Base-by-base conservation (phyloP, 371 early-diverging fungal species). In the Rhizomucor miehei region DNA sequence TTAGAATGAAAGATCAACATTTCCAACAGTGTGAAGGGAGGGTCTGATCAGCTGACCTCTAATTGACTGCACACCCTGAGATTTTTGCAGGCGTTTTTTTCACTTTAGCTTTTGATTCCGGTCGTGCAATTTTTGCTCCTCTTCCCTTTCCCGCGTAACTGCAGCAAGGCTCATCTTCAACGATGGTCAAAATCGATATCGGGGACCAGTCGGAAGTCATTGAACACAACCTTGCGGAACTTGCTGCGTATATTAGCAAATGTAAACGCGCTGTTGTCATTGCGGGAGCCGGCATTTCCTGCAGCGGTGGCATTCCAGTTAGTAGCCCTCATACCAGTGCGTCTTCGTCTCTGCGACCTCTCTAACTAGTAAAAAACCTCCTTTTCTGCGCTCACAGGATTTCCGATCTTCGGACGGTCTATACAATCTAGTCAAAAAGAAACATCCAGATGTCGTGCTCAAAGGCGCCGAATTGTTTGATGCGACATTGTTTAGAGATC, bases 391-490 rank as follows among this genome's bases (percentile, higher is more conserved):
- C 29, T 5, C 8, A 29, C 70, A 89, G 89, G 93, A 93, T 63
- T 93, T 93, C 62, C 87, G 93, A 23, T 92, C 93, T 2, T 66
- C 84, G 3, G 79, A 81, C 52, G 93, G 93, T 44, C 59, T 92
- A 14, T 93, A 90, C 66, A 78, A 80, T 49, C 71, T 93, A 21
- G 92, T 99, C 44, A 93, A 95, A 63, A 71, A 78, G 49, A 75
- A 85, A 57, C 86, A 87, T 70, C 91, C 94, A 9, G 67, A 73
- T 14, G 73, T 74, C 1, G 86, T 94, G 34, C 64, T 92, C 21
- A 83, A 82, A 39, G 99, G 99, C 24, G 79, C 89, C 61, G 96
- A 99, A 64, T 71, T 99, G 21, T 99, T 99, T 76, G 98, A 98
- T 69, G 96, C 96, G 44, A 79, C 82, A 11, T 81, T 96, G 16